These are phyloP conservation scores for Acanthamoeba culbertsoni DNA, from an alignment of 208 protist genomes.

Conservation along the genomic window DNA sequence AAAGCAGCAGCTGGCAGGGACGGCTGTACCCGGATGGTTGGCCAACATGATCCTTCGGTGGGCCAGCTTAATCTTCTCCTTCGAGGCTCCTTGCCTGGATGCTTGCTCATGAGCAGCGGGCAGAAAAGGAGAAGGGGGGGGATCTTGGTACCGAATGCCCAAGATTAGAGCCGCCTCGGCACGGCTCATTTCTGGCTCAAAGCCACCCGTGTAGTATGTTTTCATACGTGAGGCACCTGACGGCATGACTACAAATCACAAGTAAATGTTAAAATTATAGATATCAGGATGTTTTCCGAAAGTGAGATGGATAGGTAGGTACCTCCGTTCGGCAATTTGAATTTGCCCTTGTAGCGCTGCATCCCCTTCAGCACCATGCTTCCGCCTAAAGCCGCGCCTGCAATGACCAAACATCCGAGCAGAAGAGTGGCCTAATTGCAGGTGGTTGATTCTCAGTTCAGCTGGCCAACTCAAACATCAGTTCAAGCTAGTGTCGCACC, in stretches of 20 bases:
- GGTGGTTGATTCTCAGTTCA: background rate
- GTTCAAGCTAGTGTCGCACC: too few species aligned
- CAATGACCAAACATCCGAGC: background rate
- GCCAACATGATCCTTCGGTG: slow-evolving; percentile 60
- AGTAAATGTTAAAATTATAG: background rate
- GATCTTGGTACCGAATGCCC: background rate
- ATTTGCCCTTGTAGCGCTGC: slow-evolving; percentile 15
- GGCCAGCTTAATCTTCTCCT: slow-evolving; percentile 60
- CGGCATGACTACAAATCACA: background rate
- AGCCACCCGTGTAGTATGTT: slow-evolving; percentile 51
- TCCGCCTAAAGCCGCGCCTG: background rate
- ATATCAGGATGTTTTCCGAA: too few species aligned
- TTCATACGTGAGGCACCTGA: background rate
- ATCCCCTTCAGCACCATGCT: background rate
- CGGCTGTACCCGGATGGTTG: slow-evolving; percentile 12
- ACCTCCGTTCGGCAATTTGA: slow-evolving; percentile 29
- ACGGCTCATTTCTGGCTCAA: slow-evolving; percentile 55
- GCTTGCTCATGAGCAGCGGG: background rate
- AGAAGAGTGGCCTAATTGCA: background rate
- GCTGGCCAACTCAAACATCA: too few species aligned
- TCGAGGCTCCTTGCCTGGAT: slow-evolving; percentile 53
- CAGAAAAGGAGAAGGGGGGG: background rate
- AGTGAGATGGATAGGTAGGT: background rate
- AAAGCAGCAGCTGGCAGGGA: background rate
- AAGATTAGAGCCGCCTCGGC: slow-evolving; percentile 55